Evolutionary conservation across 129 eudicot genomes (phyloP), one percentile per base, ranked within the genome.

Genomic region (Flaveria robusta): DNA sequence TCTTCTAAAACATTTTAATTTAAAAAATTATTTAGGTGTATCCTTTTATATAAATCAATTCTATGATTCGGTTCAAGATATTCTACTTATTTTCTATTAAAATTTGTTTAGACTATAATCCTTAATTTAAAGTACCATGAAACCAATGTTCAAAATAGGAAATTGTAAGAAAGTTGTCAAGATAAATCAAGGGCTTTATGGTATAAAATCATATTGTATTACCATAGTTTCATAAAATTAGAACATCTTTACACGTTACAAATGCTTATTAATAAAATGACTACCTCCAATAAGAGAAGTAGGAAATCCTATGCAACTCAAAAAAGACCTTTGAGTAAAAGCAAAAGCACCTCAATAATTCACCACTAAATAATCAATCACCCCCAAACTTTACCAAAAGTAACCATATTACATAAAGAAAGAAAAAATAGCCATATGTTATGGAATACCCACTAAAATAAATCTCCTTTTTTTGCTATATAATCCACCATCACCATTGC

Each of bases 271-370:
- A 59, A 23, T 11, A 58, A 23, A 59, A 59, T 59, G 66, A 23
- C 37, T 5, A 34, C 7, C 8, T 34, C 39, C 39, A 34, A 34
- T 70, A 58, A 70, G 64, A 76, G 52, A 23, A 80, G 74, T 64
- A 71, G 78, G 68, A 76, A 76, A 64, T 79, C 85, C 70, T 18
- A 72, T 72, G 83, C 79, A 80, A 80, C 79, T 65, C 52, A 78
- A 74, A 77, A 63, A 54, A 42, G 7, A 74, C 70, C 66, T 73
- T 55, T 0, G 23, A 74, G 70, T 27, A 65, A 85, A 77, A 79
- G 83, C 79, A 85, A 73, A 79, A 79, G 83, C 71, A 77, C 63
- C 49, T 58, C 77, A 74, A 78, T 78, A 74, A 73, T 77, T 68
- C 83, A 81, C 65, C 78, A 77, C 59, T 56, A 78, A 77, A 82